Base-by-base conservation (phyloP, 2,329 filamentous ascomycete genomes). In the Monosporascus cannonballus region DNA sequence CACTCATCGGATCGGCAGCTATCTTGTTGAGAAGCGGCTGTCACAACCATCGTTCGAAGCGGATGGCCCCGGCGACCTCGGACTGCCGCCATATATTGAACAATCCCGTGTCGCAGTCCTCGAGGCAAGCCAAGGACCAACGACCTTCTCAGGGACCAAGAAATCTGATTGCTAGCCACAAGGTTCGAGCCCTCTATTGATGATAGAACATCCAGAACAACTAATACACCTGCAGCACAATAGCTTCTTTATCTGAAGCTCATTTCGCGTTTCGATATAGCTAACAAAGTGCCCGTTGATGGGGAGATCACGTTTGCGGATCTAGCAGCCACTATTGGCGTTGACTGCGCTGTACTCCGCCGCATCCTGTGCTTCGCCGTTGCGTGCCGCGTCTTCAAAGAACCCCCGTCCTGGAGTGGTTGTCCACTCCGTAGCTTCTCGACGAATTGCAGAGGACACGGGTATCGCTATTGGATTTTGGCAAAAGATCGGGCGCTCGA, bases 41-140 rank as follows among this genome's bases (percentile, higher is more conserved):
- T 49, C 52, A 9, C 20, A 51, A 18, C 54, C 54, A 6, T 56
- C 56, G 1, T 56, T 59, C 18, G 49, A 55, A 39, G 42, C 48
- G 7, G 39, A 55, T 17, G 41, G 49, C 18, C 54, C 53, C 4
- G 20, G 22, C 15, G 52, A 55, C 17, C 50, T 56, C n/a, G 22
- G 39, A 18, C 24, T 56, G n/a, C 49, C 51, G 8, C 39, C 47
- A 2, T 46, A 56, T 36, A 4, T 59, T n/a, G 53, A 59, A 18
- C 8, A 51, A 17, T 55, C 39, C 24, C 56, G 54, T 8, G 41
- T 5, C 6, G 3, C 41, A n/a, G 25, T 51, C 41, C 22, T 53
- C 17, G 51, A 55, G 36, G 54, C 54, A 25, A 53, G 18, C 24
- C 54, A 55, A 22, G 54, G 53, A 34, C 54, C 15, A 55, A 53